Evolutionary conservation across 345 rosid species (phyloP).

Genomic region (Excoecaria agallocha): DNA sequence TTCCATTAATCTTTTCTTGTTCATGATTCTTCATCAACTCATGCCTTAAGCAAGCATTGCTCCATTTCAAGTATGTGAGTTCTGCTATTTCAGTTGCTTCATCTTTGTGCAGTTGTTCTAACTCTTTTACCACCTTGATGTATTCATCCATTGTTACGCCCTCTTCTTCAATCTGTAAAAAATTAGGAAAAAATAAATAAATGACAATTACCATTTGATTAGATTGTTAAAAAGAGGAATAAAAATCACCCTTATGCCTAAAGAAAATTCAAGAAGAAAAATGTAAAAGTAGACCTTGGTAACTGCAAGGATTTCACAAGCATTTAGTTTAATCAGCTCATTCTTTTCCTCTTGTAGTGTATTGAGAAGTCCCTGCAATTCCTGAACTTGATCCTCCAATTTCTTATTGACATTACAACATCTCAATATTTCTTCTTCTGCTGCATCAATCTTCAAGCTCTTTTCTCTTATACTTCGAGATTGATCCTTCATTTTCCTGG

Average conservation of each 20-base stretch:
- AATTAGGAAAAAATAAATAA: too few species aligned
- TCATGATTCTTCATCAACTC: conserved; percentile 42
- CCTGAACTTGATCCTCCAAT: conserved; percentile 41
- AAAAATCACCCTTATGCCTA: too few species aligned
- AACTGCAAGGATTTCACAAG: conserved; percentile 25
- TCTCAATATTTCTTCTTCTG: conserved; percentile 40
- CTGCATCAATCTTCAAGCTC: conserved; percentile 28
- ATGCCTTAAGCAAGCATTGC: conserved; percentile 70
- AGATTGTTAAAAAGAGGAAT: too few species aligned
- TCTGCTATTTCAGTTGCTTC: conserved; percentile 48
- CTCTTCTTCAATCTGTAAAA: conserved; percentile 35
- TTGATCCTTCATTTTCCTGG: conserved; percentile 37
- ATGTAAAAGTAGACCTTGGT: conserved; percentile 40
- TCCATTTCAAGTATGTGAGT: conserved; percentile 58
- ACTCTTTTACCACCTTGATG: conserved; percentile 38
- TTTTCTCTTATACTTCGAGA: conserved; percentile 33
- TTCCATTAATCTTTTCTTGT: conserved; percentile 13
- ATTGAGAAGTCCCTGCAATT: conserved; percentile 24
- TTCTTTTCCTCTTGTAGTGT: conserved; percentile 44
- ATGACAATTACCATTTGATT: too few species aligned
- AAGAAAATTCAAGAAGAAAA: too few species aligned
- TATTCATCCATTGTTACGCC: conserved; percentile 38
- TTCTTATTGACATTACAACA: conserved; percentile 24
- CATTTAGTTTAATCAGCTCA: conserved; percentile 29
- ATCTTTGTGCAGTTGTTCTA: conserved; percentile 45